phyloP scores from a whole-genome alignment of 495 filamentous ascomycete species.

The Penicillium angulare region DNA sequence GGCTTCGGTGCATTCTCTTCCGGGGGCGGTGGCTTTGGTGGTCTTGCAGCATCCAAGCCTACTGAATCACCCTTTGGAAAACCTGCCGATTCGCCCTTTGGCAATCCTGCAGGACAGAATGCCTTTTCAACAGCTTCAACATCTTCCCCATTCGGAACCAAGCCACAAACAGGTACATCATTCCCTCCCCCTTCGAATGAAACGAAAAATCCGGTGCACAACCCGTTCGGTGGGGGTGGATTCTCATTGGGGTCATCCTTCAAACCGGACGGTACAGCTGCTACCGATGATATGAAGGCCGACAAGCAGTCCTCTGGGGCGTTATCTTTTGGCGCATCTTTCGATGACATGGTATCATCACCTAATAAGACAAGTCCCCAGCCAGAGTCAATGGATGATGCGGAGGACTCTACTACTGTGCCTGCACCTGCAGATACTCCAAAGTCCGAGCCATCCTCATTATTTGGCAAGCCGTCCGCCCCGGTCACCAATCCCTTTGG shows the following conservation, averaged over 20 bases:
- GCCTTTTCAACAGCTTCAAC: neutral
- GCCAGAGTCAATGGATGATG: conserved; percentile 40
- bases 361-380: conserved; percentile 23
- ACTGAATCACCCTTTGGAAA: conserved; percentile 14
- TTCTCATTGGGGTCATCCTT: conserved; percentile 82
- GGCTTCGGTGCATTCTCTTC: conserved; percentile 38
- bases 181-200: conserved; percentile 37
- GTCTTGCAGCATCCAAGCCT: conserved; percentile 31
- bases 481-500: conserved; percentile 42
- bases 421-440: conserved; percentile 15
- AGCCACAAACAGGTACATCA: conserved; percentile 24
- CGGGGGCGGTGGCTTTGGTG: conserved; percentile 30
- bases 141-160: conserved; percentile 28
- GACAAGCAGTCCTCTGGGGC: conserved; percentile 36
- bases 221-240: conserved; percentile 51
- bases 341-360: conserved; percentile 27
- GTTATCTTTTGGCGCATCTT: conserved; percentile 34
- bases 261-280: conserved; percentile 66
- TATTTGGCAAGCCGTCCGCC: conserved; percentile 13
- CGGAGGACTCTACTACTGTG: conserved; percentile 28
- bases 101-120: conserved; percentile 5
- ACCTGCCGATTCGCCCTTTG: conserved; percentile 13
- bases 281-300: conserved; percentile 57
- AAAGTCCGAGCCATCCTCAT: conserved; percentile 18
- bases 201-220: conserved; percentile 46